Evolutionary conservation across 441 rosid species (phyloP).

Genomic region (Theobroma grandiflorum): DNA sequence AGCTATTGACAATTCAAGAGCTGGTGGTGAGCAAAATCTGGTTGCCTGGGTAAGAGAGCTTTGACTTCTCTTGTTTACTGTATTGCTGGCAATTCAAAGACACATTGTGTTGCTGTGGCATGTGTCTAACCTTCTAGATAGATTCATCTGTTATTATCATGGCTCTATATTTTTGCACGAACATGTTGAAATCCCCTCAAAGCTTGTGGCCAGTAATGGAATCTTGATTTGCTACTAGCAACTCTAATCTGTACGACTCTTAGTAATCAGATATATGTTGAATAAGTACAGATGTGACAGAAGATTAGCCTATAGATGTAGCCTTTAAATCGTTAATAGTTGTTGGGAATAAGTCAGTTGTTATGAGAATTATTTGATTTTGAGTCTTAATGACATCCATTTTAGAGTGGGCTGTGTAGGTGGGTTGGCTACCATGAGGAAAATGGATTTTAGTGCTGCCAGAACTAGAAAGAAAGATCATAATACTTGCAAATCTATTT

Average conservation of each 20-base stretch:
- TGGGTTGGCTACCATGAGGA: background rate
- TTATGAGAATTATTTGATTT: background rate
- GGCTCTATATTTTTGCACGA: constrained; percentile 6
- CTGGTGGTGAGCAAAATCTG: constrained; percentile 81
- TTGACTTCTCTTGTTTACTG: constrained; percentile 6
- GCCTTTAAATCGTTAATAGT: background rate
- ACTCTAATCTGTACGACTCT: background rate
- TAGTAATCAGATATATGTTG: background rate
- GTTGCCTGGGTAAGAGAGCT: constrained; percentile 86
- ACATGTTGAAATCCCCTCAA: background rate
- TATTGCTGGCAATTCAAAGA: background rate
- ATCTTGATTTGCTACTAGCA: background rate
- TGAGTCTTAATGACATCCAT: background rate
- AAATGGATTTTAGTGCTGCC: background rate
- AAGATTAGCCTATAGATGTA: background rate
- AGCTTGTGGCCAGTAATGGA: background rate
- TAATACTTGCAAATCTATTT: background rate
- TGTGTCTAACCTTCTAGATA: background rate
- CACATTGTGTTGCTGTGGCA: background rate
- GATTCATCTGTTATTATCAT: background rate
- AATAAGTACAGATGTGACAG: background rate
- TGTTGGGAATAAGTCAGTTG: background rate
- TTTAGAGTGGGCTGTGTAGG: background rate
- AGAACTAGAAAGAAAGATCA: background rate
- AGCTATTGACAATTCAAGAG: constrained; percentile 81